Conservation (phyloP, 2,329 filamentous ascomycete species). For the Pseudocercospora ulei region DNA sequence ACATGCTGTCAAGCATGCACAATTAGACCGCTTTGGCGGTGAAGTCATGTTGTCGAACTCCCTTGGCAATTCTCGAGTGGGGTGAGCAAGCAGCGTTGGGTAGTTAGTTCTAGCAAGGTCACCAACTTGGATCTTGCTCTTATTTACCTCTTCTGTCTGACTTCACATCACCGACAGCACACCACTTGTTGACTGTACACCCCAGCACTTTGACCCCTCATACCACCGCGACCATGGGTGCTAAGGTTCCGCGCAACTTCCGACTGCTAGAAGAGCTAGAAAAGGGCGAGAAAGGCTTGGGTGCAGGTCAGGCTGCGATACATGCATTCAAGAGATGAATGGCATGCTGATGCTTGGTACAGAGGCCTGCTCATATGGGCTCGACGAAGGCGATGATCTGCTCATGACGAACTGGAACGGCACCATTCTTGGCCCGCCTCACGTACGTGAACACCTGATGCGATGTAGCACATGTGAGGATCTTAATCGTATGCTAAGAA, state of each 20-base stretch:
- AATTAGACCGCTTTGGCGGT: slow-evolving; percentile 2
- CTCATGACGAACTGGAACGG: slow-evolving; percentile 99
- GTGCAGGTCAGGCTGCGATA: slow-evolving; percentile 54
- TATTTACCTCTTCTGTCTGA: not conserved
- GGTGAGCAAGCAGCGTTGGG: too few relatives aligned
- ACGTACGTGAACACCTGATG: slow-evolving; percentile 52
- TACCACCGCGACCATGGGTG: slow-evolving; percentile 46
- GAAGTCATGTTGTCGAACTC: not conserved
- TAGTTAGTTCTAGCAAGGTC: too few relatives aligned
- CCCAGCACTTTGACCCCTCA: slow-evolving; percentile 40
- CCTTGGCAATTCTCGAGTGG: too few relatives aligned
- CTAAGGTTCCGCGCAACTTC: slow-evolving; percentile 90
- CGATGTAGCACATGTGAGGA: slow-evolving; percentile 1
- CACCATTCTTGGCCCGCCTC: slow-evolving; percentile 90
- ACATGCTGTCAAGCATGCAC: too few relatives aligned
- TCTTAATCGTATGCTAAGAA: slow-evolving; percentile 5
- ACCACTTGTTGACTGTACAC: too few relatives aligned
- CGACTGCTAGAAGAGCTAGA: slow-evolving; percentile 93
- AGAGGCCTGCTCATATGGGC: slow-evolving; percentile 96
- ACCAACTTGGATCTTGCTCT: too few relatives aligned
- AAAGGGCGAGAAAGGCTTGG: slow-evolving; percentile 95
- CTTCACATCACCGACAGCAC: not conserved
- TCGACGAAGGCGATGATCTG: slow-evolving; percentile 87
- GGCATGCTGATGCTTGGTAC: slow-evolving; percentile 15
- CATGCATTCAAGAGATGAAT: not conserved